Percentiles rank a stretch among this genome's conserved stretches.
phyloP scores from a whole-genome alignment of 169 alveolate species.

The Cryptosporidium baileyi region DNA sequence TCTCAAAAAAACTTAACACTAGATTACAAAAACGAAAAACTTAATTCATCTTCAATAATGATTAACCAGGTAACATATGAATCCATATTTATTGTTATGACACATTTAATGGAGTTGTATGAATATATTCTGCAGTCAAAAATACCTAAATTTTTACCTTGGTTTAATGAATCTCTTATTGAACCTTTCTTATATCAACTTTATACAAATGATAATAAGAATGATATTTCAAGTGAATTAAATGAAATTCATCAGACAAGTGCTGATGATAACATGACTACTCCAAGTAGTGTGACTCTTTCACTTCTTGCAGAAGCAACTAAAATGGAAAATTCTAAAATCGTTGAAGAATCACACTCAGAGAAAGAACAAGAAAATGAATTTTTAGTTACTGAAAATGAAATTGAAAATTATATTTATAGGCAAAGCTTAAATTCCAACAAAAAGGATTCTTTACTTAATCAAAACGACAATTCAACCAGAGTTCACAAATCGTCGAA shows the following conservation, averaged over 20 bases:
- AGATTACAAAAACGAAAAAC: not conserved
- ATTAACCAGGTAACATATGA: slow-evolving; percentile 55
- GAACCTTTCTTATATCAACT: slow-evolving; percentile 42
- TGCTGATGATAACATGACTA: not conserved
- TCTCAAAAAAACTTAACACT: not conserved
- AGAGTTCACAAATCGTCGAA: not conserved
- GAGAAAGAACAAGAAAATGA: not conserved
- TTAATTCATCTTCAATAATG: not conserved
- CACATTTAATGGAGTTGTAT: slow-evolving; percentile 47
- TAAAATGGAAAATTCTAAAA: slow-evolving; percentile 10
- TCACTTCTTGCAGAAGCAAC: slow-evolving; percentile 67
- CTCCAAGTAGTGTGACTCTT: slow-evolving; percentile 44
- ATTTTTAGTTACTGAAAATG: not conserved
- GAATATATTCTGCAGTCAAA: slow-evolving; percentile 31
- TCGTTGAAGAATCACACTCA: not conserved
- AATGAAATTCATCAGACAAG: not conserved
- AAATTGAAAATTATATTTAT: slow-evolving; percentile 19
- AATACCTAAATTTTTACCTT: slow-evolving; percentile 39
- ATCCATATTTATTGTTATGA: slow-evolving; percentile 59
- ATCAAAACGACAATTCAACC: not conserved
- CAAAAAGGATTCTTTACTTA: not conserved
- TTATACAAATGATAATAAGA: not conserved
- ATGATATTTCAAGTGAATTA: not conserved
- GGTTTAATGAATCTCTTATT: slow-evolving; percentile 56
- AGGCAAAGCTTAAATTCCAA: not conserved